Base-by-base conservation (phyloP, 768 basidiomycete genomes). In the Amanita brunnescens region DNA sequence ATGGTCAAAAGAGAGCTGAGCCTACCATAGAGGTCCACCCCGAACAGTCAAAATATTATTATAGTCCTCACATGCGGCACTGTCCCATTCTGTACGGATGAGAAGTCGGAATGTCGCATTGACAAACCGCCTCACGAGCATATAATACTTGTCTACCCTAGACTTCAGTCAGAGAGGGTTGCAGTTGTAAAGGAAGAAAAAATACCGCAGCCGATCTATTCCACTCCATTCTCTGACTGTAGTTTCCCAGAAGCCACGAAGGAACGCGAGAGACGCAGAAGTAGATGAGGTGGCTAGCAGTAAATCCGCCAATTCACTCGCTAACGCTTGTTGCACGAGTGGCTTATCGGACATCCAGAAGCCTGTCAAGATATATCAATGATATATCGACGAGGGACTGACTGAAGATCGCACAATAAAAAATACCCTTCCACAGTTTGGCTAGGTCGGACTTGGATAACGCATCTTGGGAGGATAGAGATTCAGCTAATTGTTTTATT, bases 301-400 rank as follows among this genome's bases (percentile, higher is more conserved):
- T 34, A 97, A 72, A 56, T 91, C 83, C 14, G 95, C 87, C 34
- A 99, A 69, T 58, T 93, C 89, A 13, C 77, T 73, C 0, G 95
- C 91, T 13, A 99, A 77, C 12, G 83, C 85, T 64, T 98, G 95
- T 64, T 98, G 95, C 6, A 97, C 88, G 7, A 94, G 77, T 3
- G 94, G 94, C 63, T 98, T 99, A 69, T 99, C 95, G 8, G 94
- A 97, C 93, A 97, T 97, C 94, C 95, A 99, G 69, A 93, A 98
- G 64, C 95, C 94, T 96, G 20, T 24, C 16, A 37, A 40, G 23
- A 20, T 14, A 16, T 20, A 26, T 23, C 8, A 10, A 30, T n/a
- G n/a, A n/a, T n/a, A n/a, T n/a, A n/a, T n/a, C n/a, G n/a, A 23
- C 35, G 12, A 38, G 23, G 7, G 52, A 9, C 35, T 21, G 35